Percentiles rank a stretch among this genome's conserved stretches.
Evolutionary conservation across 2,329 filamentous ascomycete species (phyloP).

Genomic region (Penicillium sp.): DNA sequence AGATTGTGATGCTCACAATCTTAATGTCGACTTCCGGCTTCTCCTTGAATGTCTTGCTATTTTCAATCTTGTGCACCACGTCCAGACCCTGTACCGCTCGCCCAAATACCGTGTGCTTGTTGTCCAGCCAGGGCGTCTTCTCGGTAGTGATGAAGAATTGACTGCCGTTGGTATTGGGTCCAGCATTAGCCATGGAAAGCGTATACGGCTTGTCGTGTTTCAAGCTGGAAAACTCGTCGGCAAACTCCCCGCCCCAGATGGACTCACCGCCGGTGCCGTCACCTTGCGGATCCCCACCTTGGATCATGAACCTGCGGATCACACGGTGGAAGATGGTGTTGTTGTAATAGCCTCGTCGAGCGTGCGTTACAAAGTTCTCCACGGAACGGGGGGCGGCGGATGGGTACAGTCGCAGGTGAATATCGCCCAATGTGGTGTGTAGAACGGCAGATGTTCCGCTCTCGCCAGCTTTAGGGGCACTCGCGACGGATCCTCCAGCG

Average conservation of each 20-base stretch:
- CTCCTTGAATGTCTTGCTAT: conserved; percentile 82
- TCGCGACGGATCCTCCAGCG: conserved; percentile 50
- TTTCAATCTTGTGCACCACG: conserved; percentile 95
- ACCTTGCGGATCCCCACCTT: conserved; percentile 78
- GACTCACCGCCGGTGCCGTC: conserved; percentile 89
- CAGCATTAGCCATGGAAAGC: conserved; percentile 96
- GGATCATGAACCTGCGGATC: conserved; percentile 98
- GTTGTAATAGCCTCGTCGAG: conserved; percentile 92
- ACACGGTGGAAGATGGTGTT: conserved; percentile 96
- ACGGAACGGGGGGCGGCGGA: conserved; percentile 92
- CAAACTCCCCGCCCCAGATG: conserved; percentile 91
- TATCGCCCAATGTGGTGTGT: conserved; percentile 93
- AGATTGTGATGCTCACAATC: conserved; percentile 76
- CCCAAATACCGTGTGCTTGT: conserved; percentile 96
- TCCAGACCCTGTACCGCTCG: conserved; percentile 88
- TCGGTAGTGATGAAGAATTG: conserved; percentile 99
- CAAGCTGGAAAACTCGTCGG: conserved; percentile 88
- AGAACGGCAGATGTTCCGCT: conserved; percentile 80
- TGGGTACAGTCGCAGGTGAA: conserved; percentile 89
- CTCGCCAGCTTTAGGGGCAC: conserved; percentile 66
- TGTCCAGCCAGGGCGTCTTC: conserved; percentile 94
- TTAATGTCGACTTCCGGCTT: conserved; percentile 97
- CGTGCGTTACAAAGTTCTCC: conserved; percentile 95
- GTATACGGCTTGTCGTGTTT: conserved; percentile 97
- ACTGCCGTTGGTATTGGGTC: conserved; percentile 90